Evolutionary conservation across 2,329 filamentous ascomycete genomes (phyloP), one percentile per base, ranked within the genome.

Genomic region (Penicillium sp.): DNA sequence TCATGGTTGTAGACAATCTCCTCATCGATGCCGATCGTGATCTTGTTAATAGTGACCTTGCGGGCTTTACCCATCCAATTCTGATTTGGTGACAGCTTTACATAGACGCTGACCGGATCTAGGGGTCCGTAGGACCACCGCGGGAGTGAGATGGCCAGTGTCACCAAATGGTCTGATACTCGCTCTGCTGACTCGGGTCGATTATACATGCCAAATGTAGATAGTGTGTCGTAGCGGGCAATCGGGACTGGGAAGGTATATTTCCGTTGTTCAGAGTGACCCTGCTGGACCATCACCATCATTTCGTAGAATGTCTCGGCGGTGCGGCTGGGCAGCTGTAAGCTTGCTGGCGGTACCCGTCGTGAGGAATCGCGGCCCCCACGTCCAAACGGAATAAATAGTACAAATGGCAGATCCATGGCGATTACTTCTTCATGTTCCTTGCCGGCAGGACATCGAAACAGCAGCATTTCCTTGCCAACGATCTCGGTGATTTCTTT

Each of bases 131-230:
- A 99, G 60, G 92, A 97, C 92, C 93, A 97, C 59, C 92, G 86
- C 23, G 94, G 93, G 62, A 99, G 80, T 58, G 92, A 96, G 64
- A 97, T 96, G 44, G 90, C 91, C 52, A 97, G 79, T 8, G 91
- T 95, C 57, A 97, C 90, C 52, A 97, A 79, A 73, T 96, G 94
- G 77, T 97, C 94, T 49, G 89, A 86, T 29, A 92, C 90, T 57
- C 87, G 85, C 67, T 95, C 89, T 53, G 91, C 90, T 56, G 89
- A 89, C 74, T 97, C 93, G 15, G 92, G 93, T 52, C 92, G 88
- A 76, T 97, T 97, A 80, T 97, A 99, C 94, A 97, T 97, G 75
- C 94, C 94, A 77, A 99, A 99, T 1, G 94, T 97, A 41, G 92
- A 97, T 47, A 99, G 81, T 1, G 93, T 99, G 74, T 99, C 94